phyloP scores from a whole-genome alignment of 352 stramenopile genomes.

The Phytophthora vignae region DNA sequence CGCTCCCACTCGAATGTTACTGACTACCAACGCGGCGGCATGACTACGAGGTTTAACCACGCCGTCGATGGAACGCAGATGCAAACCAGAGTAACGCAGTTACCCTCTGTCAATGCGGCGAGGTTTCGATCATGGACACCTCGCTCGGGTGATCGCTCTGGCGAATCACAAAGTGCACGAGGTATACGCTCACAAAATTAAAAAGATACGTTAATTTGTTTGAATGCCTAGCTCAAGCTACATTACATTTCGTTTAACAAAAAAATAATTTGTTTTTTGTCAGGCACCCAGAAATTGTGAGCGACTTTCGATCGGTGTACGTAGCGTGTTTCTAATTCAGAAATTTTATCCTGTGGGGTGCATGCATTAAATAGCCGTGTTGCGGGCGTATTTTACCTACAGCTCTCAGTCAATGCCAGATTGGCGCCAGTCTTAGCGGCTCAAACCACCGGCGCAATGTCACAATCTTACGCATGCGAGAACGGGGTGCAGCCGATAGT shows the following conservation, averaged over 20 bases:
- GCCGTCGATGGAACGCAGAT: neutral
- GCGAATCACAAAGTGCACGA: constrained; percentile 18
- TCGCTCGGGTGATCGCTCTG: neutral
- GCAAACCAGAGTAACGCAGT: neutral
- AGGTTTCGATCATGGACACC: constrained; percentile 9
- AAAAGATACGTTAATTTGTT: no score
- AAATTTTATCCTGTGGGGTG: no score
- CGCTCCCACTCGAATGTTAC: constrained; percentile 23
- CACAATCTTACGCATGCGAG: neutral
- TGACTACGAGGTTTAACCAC: neutral
- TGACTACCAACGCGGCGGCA: constrained; percentile 7
- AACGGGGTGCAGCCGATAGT: neutral
- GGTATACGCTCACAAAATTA: constrained; percentile 1
- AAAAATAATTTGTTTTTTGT: no score
- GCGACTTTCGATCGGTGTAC: no score
- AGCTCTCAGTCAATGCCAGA: no score
- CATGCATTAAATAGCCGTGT: no score
- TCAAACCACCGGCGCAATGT: neutral
- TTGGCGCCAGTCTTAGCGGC: no score
- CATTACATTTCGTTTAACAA: no score
- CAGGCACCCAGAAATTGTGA: no score
- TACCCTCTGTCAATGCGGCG: neutral
- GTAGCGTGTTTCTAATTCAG: no score
- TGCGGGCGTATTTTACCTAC: no score
- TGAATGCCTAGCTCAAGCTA: no score